These are phyloP conservation scores for Pythium biforme DNA, from an alignment of 352 stramenopile genomes.

Conservation along the genomic window DNA sequence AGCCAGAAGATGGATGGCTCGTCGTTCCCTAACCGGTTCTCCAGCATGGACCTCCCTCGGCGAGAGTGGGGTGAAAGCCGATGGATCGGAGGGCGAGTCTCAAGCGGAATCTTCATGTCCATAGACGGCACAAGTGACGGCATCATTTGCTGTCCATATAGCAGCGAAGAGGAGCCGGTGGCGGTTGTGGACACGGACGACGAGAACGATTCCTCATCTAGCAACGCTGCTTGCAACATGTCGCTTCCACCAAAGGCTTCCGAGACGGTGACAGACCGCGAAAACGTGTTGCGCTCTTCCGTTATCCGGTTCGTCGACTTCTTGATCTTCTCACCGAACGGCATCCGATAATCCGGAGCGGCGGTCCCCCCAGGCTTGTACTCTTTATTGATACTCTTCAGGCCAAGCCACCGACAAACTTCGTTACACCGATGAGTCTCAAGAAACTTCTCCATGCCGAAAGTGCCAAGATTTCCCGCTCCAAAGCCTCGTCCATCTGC, in stretches of 20 bases:
- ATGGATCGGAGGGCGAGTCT: constrained; percentile 9
- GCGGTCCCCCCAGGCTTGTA: constrained; percentile 77
- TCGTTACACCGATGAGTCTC: constrained; percentile 86
- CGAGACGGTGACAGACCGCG: constrained; percentile 72
- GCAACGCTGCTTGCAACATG: constrained; percentile 6
- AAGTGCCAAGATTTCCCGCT: constrained; percentile 79
- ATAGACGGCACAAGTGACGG: constrained; percentile 19
- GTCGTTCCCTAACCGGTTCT: constrained; percentile 1
- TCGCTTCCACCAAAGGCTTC: constrained; percentile 63
- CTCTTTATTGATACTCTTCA: constrained; percentile 73
- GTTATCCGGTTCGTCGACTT: constrained; percentile 83
- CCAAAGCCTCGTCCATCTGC: constrained; percentile 79
- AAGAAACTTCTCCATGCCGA: constrained; percentile 87
- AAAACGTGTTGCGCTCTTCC: constrained; percentile 81
- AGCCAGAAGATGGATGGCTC: constrained; percentile 26
- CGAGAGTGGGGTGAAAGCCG: constrained; percentile 8
- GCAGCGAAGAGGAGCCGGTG: constrained; percentile 36
- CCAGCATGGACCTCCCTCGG: constrained; percentile 15
- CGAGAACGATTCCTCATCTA: constrained; percentile 24
- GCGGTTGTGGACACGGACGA: constrained; percentile 24
- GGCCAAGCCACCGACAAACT: constrained; percentile 78
- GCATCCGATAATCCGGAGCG: constrained; percentile 79
- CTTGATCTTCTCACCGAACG: constrained; percentile 72
- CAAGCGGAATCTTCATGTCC: constrained; percentile 13
- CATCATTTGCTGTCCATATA: constrained; percentile 28